Conservation (phyloP, 2,329 filamentous ascomycete species). For the Curvularia hawaiiensis region DNA sequence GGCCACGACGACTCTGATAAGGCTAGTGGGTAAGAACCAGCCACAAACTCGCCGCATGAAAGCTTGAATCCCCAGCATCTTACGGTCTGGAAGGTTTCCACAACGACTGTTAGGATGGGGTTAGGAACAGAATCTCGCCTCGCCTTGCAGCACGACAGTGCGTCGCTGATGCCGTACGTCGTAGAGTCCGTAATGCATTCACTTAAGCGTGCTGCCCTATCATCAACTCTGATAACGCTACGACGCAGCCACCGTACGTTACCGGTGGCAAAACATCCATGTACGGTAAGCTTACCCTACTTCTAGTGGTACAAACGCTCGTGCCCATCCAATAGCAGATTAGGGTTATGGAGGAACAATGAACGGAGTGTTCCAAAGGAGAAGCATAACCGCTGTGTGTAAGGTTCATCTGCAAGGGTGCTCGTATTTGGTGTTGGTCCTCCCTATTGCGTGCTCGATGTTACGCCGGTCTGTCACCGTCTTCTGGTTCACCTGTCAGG, state of each 20-base stretch:
- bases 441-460: not conserved
- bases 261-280: not conserved
- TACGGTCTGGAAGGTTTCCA: not conserved
- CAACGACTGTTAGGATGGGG: not conserved
- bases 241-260: not conserved
- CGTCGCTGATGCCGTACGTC: not conserved
- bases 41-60: not conserved
- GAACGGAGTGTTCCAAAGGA: not conserved
- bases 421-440: not conserved
- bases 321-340: not conserved
- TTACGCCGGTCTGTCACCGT: not conserved
- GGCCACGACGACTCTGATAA: not conserved
- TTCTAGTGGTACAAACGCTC: not conserved
- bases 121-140: not conserved
- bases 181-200: no score
- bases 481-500: not conserved
- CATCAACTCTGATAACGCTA: not conserved
- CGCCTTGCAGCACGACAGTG: not conserved
- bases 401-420: not conserved
- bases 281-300: not conserved
- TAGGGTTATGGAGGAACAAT: not conserved
- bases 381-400: not conserved
- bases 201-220: not conserved
- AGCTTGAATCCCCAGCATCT: not conserved
- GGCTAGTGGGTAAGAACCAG: not conserved